phyloP scores from a whole-genome alignment of 306 rosid genomes.

The Dryas alaskensis region DNA sequence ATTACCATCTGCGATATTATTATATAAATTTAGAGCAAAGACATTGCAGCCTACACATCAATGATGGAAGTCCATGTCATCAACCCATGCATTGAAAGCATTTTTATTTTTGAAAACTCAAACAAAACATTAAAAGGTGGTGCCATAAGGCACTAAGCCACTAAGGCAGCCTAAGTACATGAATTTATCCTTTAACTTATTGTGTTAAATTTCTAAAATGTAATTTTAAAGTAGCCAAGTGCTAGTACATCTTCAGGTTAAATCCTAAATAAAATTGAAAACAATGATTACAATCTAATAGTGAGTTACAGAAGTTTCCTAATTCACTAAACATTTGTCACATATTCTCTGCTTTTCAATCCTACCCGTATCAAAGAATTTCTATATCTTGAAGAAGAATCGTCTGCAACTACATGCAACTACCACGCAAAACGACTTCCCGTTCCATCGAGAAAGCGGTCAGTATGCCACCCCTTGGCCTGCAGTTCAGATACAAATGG shows the following conservation, averaged over 20 bases:
- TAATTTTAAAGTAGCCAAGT: no score
- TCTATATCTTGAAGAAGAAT: slow-evolving; percentile 7
- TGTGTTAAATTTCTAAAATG: no score
- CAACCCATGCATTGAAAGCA: no score
- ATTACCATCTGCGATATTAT: background rate
- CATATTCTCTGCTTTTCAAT: background rate
- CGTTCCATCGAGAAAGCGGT: slow-evolving; percentile 80
- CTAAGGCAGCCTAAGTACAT: no score
- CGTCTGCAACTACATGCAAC: background rate
- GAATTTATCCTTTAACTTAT: no score
- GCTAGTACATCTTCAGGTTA: background rate
- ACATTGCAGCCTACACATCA: no score
- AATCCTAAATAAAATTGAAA: background rate
- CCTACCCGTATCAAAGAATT: slow-evolving; percentile 4
- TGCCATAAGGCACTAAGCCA: no score
- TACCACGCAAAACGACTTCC: slow-evolving; percentile 71
- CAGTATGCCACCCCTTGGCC: slow-evolving; percentile 95
- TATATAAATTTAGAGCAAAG: no score
- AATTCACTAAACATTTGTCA: background rate
- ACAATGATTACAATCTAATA: background rate
- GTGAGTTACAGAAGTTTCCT: background rate
- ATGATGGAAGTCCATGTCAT: no score
- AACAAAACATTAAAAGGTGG: no score
- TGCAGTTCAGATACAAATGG: slow-evolving; percentile 63
- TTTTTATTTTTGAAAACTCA: no score